A percentile compares a stretch with the other conserved stretches of the same genome.
Evolutionary conservation across 768 basidiomycete species (phyloP).

Genomic region (Tremella fuciformis): DNA sequence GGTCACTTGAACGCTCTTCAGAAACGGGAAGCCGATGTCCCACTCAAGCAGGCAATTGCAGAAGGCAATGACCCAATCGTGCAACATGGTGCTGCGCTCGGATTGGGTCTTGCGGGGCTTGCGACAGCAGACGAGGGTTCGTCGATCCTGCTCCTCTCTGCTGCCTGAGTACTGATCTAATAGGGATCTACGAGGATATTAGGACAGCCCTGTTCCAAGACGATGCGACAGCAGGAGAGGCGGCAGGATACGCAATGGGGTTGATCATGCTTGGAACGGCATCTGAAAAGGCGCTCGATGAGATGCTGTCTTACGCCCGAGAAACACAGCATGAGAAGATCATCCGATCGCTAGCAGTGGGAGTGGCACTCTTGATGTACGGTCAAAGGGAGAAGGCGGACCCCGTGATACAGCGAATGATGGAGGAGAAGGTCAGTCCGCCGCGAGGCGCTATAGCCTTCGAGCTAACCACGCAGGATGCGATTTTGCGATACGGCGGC

Average conservation of each 20-base stretch:
- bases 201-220: constrained; percentile 86
- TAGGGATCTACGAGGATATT: constrained; percentile 85
- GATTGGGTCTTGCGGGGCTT: constrained; percentile 93
- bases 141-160: constrained; percentile 12
- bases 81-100: constrained; percentile 94
- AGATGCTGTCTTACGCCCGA: constrained; percentile 93
- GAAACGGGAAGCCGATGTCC: constrained; percentile 67
- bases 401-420: constrained; percentile 68
- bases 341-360: constrained; percentile 90
- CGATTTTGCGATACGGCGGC: constrained; percentile 93
- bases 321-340: constrained; percentile 99
- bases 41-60: constrained; percentile 63
- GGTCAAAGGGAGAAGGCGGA: constrained; percentile 91
- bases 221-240: constrained; percentile 93
- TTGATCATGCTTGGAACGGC: constrained; percentile 96
- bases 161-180: constrained; percentile 8
- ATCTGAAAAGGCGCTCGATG: constrained; percentile 70
- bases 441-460: constrained; percentile 6
- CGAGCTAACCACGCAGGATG: constrained; percentile 62
- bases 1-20: constrained; percentile 55
- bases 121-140: constrained; percentile 72
- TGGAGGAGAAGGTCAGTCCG: constrained; percentile 74
- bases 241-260: constrained; percentile 95
- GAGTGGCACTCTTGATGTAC: constrained; percentile 87
- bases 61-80: constrained; percentile 73